These are phyloP conservation scores for Botryotinia calthae DNA, from an alignment of 2,329 filamentous ascomycete genomes.

Conservation along the genomic window DNA sequence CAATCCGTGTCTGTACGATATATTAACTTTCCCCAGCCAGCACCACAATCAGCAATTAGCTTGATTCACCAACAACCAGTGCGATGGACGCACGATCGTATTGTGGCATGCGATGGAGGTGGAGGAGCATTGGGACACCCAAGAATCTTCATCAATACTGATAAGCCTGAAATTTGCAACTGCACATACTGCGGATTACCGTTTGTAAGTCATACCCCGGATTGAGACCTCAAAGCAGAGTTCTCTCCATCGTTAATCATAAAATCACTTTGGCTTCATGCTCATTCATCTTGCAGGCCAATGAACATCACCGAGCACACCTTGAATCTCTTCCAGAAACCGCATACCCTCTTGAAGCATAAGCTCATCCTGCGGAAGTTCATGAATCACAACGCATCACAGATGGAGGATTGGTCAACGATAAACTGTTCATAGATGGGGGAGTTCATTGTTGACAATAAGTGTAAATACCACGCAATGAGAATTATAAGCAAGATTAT, in stretches of 20 bases:
- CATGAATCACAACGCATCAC: constrained; percentile 57
- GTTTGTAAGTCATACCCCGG: constrained; percentile 57
- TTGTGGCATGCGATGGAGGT: constrained; percentile 88
- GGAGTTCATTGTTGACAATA: constrained; percentile 16
- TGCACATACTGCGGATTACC: constrained; percentile 94
- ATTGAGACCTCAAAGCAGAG: background rate
- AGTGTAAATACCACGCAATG: constrained; percentile 33
- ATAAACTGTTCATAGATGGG: constrained; percentile 40
- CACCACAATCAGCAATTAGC: constrained; percentile 85
- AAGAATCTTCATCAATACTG: constrained; percentile 93
- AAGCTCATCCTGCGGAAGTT: constrained; percentile 57
- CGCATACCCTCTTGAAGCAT: constrained; percentile 74
- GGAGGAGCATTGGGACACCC: constrained; percentile 89
- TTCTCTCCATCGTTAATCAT: background rate
- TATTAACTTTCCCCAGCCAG: constrained; percentile 61
- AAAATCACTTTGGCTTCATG: background rate
- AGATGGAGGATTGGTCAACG: constrained; percentile 59
- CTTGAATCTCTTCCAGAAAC: constrained; percentile 79
- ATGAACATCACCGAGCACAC: constrained; percentile 82
- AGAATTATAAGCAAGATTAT: constrained; percentile 14
- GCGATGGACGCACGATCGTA: constrained; percentile 77
- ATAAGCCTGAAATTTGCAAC: constrained; percentile 88
- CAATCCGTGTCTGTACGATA: background rate
- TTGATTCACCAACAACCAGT: constrained; percentile 96
- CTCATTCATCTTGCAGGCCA: constrained; percentile 57